Evolutionary conservation across 2,329 filamentous ascomycete species (phyloP), one percentile per base, ranked within the genome.

Genomic region (Fulvia fulva): DNA sequence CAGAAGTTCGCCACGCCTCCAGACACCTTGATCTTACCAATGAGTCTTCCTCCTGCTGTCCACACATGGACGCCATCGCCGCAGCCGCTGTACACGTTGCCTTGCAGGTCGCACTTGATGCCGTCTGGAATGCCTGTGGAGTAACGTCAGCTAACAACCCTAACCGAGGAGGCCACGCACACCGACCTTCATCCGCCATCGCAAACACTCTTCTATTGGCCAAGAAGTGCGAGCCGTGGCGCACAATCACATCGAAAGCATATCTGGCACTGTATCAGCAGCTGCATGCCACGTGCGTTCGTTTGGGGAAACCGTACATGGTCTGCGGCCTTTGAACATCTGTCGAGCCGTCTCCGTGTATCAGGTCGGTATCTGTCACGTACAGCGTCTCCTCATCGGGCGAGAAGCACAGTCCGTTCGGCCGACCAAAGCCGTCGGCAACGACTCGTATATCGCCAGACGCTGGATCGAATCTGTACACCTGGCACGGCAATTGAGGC

Each of bases 321-420:
- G 77, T 77, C 1, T 81, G 70, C 0, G 80, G 77, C 6, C 72
- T 65, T 0, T 75, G 77, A 28, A 66, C 63, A 12, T 80, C 80
- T 52, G 71, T 75, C n/a, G 77, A 74, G 0, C 68, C 77, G n/a
- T 76, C 41, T 28, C 66, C 70, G 58, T 71, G 74, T 7, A 72
- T 72, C n/a, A 76, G 74, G 1, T 83, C 84, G 0, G 81, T 83
- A 63, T 87, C 84, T 8, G 82, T 80, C 3, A 86, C 71, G 57
- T 87, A 87, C 1, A 80, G 73, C 22, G 78, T 73, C 7, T 70
- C 68, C 21, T 82, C 81, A 58, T 80, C 77, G 0, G 82, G 83
- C 0, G 80, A 81, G 65, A 86, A 86, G 1, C 77, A 78, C 43
- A 86, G 70, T 7, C 83, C 84, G 60, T 87, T 87, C 0, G 81